Conservation (phyloP, 1,284 basidiomycete species). For the Gymnopus androsaceus region DNA sequence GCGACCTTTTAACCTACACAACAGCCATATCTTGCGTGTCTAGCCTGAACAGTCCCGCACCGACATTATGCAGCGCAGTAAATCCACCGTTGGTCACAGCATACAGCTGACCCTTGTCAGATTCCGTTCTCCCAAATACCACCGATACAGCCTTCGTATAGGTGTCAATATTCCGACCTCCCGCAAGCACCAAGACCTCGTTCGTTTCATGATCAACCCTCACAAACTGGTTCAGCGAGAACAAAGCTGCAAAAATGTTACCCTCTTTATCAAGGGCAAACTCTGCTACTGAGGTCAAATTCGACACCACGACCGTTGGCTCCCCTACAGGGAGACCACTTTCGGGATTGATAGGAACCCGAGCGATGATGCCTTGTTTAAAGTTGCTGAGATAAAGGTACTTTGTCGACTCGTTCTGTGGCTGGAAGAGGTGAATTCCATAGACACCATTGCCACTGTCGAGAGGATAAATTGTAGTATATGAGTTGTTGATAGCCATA, state of each 20-base stretch:
- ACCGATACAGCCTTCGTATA: neutral
- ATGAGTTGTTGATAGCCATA: constrained; percentile 4
- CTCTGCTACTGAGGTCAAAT: neutral
- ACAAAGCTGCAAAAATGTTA: constrained; percentile 9
- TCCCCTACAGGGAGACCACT: neutral
- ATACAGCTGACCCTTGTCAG: neutral
- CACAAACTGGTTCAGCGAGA: neutral
- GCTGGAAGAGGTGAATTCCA: constrained; percentile 3
- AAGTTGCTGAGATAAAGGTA: constrained; percentile 3
- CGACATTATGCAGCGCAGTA: neutral
- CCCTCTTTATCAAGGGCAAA: constrained; percentile 4
- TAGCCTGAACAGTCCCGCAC: neutral
- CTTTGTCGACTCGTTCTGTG: neutral
- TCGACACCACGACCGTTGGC: neutral
- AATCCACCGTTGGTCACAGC: neutral
- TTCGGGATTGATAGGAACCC: neutral
- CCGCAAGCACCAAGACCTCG: neutral
- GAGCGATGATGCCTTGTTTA: neutral
- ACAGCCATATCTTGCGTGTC: neutral
- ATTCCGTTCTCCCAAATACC: neutral
- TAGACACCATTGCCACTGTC: neutral
- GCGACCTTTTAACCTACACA: too few species aligned
- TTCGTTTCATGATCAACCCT: neutral
- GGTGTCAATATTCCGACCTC: neutral
- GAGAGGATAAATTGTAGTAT: neutral